These are phyloP conservation scores for Arthroderma sp. DNA, from an alignment of 2,329 filamentous ascomycete species.

Conservation along the genomic window DNA sequence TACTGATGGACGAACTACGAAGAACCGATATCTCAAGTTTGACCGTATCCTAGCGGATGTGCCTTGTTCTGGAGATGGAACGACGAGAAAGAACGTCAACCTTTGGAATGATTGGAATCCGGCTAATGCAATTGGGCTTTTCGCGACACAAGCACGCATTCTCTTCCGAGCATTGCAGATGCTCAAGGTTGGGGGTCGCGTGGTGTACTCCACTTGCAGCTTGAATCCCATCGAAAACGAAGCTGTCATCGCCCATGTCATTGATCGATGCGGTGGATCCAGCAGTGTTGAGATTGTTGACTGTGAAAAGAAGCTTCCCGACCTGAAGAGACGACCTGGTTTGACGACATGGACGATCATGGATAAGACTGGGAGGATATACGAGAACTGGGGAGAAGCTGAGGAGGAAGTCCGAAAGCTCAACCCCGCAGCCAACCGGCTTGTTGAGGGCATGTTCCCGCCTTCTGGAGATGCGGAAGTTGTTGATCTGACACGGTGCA, in stretches of 20 bases:
- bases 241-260: constrained; percentile 74
- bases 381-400: constrained; percentile 73
- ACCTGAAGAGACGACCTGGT: constrained; percentile 63
- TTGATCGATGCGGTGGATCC: constrained; percentile 75
- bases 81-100: constrained; percentile 79
- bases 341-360: constrained; percentile 80
- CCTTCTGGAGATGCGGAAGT: constrained; percentile 44
- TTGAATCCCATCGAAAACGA: constrained; percentile 99
- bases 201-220: constrained; percentile 97
- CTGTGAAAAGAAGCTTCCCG: constrained; percentile 63
- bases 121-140: constrained; percentile 72
- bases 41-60: constrained; percentile 94
- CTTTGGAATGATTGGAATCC: constrained; percentile 95
- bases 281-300: constrained; percentile 75
- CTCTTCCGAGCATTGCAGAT: constrained; percentile 86
- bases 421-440: constrained; percentile 48
- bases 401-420: constrained; percentile 51
- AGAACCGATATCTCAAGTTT: constrained; percentile 76
- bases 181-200: constrained; percentile 84
- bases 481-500: constrained; percentile 76
- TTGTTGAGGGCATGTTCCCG: constrained; percentile 78
- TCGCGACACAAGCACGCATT: constrained; percentile 78
- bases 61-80: constrained; percentile 92
- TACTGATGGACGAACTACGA: constrained; percentile 41
- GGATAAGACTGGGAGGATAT: constrained; percentile 70